Base-by-base conservation (phyloP, 2,329 filamentous ascomycete species). In the Neonectria coccinea region DNA sequence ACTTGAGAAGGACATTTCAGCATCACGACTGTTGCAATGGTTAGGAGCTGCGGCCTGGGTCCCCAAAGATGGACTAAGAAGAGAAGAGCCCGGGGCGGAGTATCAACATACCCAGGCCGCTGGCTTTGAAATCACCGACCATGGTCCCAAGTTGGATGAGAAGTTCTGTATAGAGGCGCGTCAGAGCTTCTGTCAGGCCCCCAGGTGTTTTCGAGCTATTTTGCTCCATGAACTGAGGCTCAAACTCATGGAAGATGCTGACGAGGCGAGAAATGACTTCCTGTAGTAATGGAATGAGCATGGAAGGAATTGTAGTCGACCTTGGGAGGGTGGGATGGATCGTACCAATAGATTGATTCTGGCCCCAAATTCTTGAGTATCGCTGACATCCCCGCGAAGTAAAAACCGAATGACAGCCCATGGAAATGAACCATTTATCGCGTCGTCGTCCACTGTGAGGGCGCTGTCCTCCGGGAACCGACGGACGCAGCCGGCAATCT, bases 211-310 rank as follows among this genome's bases (percentile, higher is more conserved):
- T 3, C 22, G 11, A 22, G 12, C 9, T 20, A 5, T 5, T 33
- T 14, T 50, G 7, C 20, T 42, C 31, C 4, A 41, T 22, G 20
- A 51, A 12, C 2, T 29, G 12, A 16, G 10, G 16, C 22, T 50
- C 33, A 20, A 50, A 39, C 7, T 31, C 44, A 16, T 42, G 9
- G 22, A 31, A 50, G 50, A 10, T 41, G 3, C 33, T 50, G 1
- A 51, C 29, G 14, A 58, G 9, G n/a, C 55, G 55, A 39, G 55
- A 18, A 31, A 58, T 51, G 25, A 41, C 14, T 29, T 58, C 55
- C 55, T 51, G n/a, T 16, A 10, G 9, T 14, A 20, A 14, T 25
- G 11, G 9, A 9, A 9, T 29, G 27, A 29, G 27, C 27, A n/a
- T 22, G 2, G 14, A 16, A 25, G 22, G 3, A 5, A 16, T 29